Conservation (phyloP, 345 rosid species). For the Luvunga scandens region DNA sequence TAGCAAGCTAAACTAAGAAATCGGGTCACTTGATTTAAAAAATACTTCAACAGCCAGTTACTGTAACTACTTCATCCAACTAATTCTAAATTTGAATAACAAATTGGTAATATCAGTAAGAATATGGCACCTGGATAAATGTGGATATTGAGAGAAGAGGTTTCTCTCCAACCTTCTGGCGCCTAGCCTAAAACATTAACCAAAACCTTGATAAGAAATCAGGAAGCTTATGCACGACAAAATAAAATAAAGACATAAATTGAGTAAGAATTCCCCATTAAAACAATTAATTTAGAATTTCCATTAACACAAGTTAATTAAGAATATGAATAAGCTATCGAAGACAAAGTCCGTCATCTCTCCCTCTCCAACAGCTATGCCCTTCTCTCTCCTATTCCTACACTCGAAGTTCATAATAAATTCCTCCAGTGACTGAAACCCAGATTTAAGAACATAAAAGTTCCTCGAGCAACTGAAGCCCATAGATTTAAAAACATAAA, state of each 20-base stretch:
- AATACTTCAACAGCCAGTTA: not conserved
- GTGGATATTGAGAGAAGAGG: conserved; percentile 82
- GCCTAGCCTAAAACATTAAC: conserved; percentile 62
- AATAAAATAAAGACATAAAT: not conserved
- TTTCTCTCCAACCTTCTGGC: conserved; percentile 88
- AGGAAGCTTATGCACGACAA: conserved; percentile 4
- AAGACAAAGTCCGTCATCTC: not conserved
- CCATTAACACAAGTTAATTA: not conserved
- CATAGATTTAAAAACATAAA: no score
- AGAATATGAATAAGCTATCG: not conserved
- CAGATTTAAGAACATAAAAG: not conserved
- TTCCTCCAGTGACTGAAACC: not conserved
- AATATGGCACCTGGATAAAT: conserved; percentile 62
- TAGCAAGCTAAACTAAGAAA: not conserved
- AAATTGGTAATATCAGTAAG: conserved; percentile 6
- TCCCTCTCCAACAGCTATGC: not conserved
- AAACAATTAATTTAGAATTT: no score
- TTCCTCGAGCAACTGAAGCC: no score
- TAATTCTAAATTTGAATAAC: not conserved
- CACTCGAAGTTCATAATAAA: not conserved
- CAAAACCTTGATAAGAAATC: conserved; percentile 10
- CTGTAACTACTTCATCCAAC: not conserved
- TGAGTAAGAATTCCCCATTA: not conserved
- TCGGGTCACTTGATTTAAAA: not conserved
- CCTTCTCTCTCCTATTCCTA: not conserved